A percentile compares a stretch with the other conserved stretches of the same genome.
phyloP scores from a whole-genome alignment of 202 grass and related monocot species.

The Musa balbisiana region DNA sequence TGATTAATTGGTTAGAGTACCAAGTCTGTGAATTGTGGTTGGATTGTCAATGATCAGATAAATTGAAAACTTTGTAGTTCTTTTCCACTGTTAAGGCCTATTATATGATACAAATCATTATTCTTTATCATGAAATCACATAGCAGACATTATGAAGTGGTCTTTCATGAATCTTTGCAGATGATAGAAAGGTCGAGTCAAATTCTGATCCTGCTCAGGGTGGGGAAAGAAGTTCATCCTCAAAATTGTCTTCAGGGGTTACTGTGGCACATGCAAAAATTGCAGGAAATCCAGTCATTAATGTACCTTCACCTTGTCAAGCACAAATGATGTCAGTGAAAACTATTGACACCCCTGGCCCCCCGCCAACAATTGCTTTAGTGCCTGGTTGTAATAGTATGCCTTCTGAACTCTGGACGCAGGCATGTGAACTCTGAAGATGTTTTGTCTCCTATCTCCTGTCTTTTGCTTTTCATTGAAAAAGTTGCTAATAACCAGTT shows the following conservation, averaged over 20 bases:
- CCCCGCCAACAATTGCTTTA: constrained; percentile 26
- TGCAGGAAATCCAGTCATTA: constrained; percentile 23
- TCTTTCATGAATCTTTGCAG: constrained; percentile 11
- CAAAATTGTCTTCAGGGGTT: constrained; percentile 37
- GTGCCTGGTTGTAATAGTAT: constrained; percentile 33
- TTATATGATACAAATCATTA: neutral
- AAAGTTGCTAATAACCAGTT: too few species aligned
- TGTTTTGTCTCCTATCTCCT: neutral
- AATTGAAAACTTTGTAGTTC: neutral
- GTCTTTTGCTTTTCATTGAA: neutral
- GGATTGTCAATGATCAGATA: neutral
- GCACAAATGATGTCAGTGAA: constrained; percentile 41
- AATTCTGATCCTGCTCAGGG: constrained; percentile 26
- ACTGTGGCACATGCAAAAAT: constrained; percentile 31
- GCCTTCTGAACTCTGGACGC: constrained; percentile 45
- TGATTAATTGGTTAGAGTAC: neutral
- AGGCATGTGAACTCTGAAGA: constrained; percentile 35
- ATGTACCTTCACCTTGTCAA: constrained; percentile 38
- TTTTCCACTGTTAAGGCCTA: neutral
- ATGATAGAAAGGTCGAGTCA: constrained; percentile 11
- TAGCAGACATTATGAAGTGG: neutral
- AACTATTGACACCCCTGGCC: constrained; percentile 26
- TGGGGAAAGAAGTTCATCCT: constrained; percentile 24
- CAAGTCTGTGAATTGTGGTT: neutral
- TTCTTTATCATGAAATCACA: neutral